A percentile compares a stretch with the other conserved stretches of the same genome.
phyloP scores from a whole-genome alignment of 148 eudicot genomes.

The Polygonum maritimum region DNA sequence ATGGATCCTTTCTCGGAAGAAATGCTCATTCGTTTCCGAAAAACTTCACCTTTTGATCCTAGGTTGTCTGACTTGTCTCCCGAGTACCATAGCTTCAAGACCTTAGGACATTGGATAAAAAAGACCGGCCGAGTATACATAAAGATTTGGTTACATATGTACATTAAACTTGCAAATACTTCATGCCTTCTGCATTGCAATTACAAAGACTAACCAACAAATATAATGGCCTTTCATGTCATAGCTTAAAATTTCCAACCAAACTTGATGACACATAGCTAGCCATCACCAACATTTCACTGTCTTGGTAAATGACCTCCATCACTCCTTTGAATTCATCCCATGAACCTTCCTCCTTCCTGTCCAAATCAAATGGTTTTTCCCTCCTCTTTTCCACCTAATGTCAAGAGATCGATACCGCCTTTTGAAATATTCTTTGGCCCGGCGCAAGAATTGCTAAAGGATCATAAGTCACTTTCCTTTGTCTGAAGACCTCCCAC shows the following conservation, averaged over 20 bases:
- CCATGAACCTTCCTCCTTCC: background rate
- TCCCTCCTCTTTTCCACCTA: background rate
- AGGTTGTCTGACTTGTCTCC: too few species aligned
- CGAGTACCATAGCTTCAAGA: too few species aligned
- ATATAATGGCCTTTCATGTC: background rate
- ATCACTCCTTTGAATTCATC: background rate
- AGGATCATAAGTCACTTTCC: conserved; percentile 76
- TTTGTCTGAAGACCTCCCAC: conserved; percentile 55
- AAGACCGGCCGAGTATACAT: too few species aligned
- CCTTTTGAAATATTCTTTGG: conserved; percentile 68
- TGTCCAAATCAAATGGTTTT: background rate
- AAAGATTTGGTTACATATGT: background rate
- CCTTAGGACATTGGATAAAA: too few species aligned
- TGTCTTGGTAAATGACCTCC: background rate
- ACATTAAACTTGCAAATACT: conserved; percentile 1
- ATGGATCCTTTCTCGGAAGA: too few species aligned
- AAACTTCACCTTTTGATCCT: too few species aligned
- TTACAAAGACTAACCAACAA: background rate
- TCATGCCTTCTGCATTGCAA: conserved; percentile 6
- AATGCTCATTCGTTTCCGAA: too few species aligned
- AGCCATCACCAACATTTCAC: background rate
- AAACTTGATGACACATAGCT: background rate
- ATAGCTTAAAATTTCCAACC: background rate
- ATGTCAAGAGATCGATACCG: conserved; percentile 33
- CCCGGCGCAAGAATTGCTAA: conserved; percentile 85